A percentile compares a stretch with the other conserved stretches of the same genome.
These are phyloP conservation scores for Paramecium primaurelia DNA, from an alignment of 73 alveolate genomes.

Conservation along the genomic window DNA sequence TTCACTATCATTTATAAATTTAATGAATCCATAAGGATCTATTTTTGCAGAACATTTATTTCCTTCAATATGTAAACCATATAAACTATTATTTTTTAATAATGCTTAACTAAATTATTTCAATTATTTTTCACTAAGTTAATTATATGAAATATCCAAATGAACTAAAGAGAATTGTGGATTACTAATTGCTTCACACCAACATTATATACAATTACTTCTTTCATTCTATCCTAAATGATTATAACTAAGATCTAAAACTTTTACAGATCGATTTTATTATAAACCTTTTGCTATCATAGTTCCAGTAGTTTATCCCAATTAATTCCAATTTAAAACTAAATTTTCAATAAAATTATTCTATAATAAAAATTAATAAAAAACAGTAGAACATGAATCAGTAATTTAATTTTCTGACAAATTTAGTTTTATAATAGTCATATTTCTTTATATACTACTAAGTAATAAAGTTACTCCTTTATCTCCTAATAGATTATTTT, in stretches of 20 bases:
- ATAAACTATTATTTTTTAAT: background rate
- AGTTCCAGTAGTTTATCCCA: background rate
- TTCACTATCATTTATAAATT: background rate
- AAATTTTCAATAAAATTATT: background rate
- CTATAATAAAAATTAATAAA: background rate
- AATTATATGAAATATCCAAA: slow-evolving; percentile 31
- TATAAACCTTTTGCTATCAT: slow-evolving; percentile 17
- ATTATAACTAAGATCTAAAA: slow-evolving; percentile 39
- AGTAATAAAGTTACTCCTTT: background rate
- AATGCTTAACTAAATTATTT: background rate
- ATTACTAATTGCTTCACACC: background rate
- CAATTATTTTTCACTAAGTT: background rate
- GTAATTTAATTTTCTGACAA: slow-evolving; percentile 27
- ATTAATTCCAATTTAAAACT: background rate
- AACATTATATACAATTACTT: background rate
- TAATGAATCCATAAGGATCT: slow-evolving; percentile 30
- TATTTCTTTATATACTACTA: background rate
- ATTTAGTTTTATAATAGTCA: background rate
- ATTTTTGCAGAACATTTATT: slow-evolving; percentile 2
- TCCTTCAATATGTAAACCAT: slow-evolving; percentile 48
- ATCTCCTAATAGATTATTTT: slow-evolving; percentile 18
- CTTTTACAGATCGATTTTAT: slow-evolving; percentile 24
- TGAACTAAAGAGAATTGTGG: slow-evolving; percentile 20
- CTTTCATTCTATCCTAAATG: slow-evolving; percentile 26
- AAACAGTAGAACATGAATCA: background rate